phyloP scores from a whole-genome alignment of 306 rosid species.

The Cyamopsis tetragonoloba region DNA sequence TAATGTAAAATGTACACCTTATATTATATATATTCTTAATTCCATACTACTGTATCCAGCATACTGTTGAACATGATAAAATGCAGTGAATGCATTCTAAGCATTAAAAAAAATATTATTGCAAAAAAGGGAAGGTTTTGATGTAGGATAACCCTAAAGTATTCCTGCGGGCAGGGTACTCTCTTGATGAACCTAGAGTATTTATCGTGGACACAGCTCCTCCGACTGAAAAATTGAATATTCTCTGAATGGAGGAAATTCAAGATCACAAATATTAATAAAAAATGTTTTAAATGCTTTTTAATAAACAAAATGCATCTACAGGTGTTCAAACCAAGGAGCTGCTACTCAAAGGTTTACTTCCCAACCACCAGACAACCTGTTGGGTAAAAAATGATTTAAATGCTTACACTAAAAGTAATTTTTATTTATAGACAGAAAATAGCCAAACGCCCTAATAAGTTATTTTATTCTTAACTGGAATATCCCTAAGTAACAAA shows the following conservation, averaged over 20 bases:
- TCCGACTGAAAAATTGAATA: neutral
- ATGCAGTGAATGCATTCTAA: neutral
- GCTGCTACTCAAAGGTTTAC: too few species aligned
- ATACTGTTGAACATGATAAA: neutral
- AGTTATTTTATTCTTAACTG: neutral
- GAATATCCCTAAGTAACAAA: neutral
- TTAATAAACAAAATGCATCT: too few species aligned
- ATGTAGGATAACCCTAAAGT: neutral
- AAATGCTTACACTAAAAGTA: neutral
- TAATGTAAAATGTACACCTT: neutral
- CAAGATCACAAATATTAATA: neutral
- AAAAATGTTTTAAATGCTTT: neutral
- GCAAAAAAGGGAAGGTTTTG: neutral
- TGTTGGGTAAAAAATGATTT: neutral
- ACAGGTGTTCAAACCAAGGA: too few species aligned
- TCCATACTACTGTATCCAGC: constrained; percentile 14
- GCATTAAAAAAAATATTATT: neutral
- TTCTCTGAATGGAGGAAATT: neutral
- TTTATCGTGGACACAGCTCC: neutral
- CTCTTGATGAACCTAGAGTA: neutral
- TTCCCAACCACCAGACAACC: too few species aligned
- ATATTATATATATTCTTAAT: constrained; percentile 11
- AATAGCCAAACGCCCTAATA: neutral
- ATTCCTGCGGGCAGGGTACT: neutral
- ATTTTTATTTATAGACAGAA: neutral